Evolutionary conservation across 805 yeast genomes (phyloP).

Genomic region (Lachancea mirantina): DNA sequence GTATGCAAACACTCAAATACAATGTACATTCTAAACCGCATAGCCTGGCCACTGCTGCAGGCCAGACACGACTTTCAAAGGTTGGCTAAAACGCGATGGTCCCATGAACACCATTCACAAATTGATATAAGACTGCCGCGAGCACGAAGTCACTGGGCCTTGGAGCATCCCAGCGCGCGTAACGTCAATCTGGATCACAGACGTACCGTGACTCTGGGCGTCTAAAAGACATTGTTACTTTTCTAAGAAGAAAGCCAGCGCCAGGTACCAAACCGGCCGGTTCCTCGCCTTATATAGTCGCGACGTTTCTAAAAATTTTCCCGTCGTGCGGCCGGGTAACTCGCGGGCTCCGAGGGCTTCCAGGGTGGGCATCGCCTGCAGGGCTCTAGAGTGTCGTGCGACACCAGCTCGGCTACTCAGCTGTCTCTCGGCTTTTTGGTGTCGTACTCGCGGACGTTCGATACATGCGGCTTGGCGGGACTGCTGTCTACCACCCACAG

Average conservation of each 20-base stretch:
- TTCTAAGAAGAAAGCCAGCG: too few species aligned
- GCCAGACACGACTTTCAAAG: constrained; percentile 34
- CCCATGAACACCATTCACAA: constrained; percentile 40
- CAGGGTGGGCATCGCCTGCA: too few species aligned
- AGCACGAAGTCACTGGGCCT: constrained; percentile 56
- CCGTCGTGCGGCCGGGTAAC: too few species aligned
- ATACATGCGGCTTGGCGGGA: constrained; percentile 43
- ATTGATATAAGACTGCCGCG: constrained; percentile 85
- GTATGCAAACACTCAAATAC: constrained; percentile 5
- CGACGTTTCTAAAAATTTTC: too few species aligned
- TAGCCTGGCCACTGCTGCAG: constrained; percentile 38
- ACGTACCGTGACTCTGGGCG: constrained; percentile 64
- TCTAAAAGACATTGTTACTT: constrained; percentile 46
- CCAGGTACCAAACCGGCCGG: too few species aligned
- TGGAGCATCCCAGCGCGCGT: constrained; percentile 13
- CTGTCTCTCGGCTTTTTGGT: too few species aligned
- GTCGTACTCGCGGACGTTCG: constrained; percentile 57
- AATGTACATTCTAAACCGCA: constrained; percentile 75
- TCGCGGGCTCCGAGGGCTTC: too few species aligned
- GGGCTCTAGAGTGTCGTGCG: too few species aligned
- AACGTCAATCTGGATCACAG: constrained; percentile 12
- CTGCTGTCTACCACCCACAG: constrained; percentile 53
- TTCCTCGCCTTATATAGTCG: too few species aligned
- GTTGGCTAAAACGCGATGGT: constrained; percentile 46
- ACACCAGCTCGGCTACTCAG: too few species aligned